phyloP scores from a whole-genome alignment of 441 rosid species.

The Mallotus repandus region DNA sequence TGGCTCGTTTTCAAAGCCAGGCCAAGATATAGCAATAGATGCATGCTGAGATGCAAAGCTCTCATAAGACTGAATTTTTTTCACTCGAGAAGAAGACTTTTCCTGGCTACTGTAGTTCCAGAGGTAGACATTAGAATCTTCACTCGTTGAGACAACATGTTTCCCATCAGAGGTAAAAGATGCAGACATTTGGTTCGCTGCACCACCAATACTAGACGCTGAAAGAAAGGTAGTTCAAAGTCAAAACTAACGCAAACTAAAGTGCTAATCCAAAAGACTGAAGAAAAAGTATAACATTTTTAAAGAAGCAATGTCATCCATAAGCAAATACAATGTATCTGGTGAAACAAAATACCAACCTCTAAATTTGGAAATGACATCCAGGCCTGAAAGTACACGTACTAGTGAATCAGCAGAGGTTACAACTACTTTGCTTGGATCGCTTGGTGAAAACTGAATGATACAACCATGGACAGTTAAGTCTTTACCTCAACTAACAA shows the following conservation, averaged over 20 bases:
- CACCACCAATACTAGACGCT: conserved; percentile 45
- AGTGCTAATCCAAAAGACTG: neutral
- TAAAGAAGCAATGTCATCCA: neutral
- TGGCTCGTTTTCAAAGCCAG: conserved; percentile 45
- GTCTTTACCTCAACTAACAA: conserved; percentile 12
- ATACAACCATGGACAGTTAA: conserved; percentile 17
- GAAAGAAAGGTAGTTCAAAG: conserved; percentile 5
- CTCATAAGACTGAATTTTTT: conserved; percentile 60
- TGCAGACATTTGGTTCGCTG: conserved; percentile 69
- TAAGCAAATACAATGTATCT: neutral
- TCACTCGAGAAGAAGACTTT: conserved; percentile 31
- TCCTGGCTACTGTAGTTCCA: conserved; percentile 62
- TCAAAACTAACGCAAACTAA: neutral
- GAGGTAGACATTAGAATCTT: conserved; percentile 67
- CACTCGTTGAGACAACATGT: conserved; percentile 73
- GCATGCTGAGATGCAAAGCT: conserved; percentile 64
- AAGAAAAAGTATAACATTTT: neutral
- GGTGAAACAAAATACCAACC: conserved; percentile 42
- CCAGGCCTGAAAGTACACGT: conserved; percentile 64
- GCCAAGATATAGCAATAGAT: conserved; percentile 84
- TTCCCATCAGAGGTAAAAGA: conserved; percentile 77
- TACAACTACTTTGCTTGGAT: conserved; percentile 78
- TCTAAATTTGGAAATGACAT: conserved; percentile 71
- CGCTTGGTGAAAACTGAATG: conserved; percentile 62
- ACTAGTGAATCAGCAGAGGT: conserved; percentile 89